These are phyloP conservation scores for Seiridium unicorne DNA, from an alignment of 2,329 filamentous ascomycete genomes.

Conservation along the genomic window DNA sequence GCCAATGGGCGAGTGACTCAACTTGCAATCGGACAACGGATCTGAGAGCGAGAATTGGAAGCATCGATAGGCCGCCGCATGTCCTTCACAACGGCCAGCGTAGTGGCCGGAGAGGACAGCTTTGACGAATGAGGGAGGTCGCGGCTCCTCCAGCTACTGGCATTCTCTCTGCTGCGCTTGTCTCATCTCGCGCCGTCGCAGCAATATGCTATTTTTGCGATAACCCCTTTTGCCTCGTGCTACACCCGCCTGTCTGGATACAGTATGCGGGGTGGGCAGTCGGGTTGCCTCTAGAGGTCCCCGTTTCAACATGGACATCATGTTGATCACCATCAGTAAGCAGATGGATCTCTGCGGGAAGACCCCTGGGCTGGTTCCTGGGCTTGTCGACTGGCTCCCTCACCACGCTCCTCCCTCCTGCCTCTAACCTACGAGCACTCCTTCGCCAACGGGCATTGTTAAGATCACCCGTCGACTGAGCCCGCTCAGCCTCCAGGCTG, in stretches of 20 bases:
- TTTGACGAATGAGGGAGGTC: neutral
- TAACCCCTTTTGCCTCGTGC: neutral
- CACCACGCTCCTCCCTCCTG: neutral
- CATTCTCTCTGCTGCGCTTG: neutral
- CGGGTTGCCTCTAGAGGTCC: no score
- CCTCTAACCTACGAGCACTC: neutral
- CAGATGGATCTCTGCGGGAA: neutral
- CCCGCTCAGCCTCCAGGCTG: conserved; percentile 7
- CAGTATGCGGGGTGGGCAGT: no score
- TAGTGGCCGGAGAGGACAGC: neutral
- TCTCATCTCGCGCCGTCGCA: neutral
- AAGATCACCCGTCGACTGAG: conserved; percentile 1
- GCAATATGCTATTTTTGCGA: conserved; percentile 1
- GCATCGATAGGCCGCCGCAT: neutral
- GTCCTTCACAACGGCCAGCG: neutral
- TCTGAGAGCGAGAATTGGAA: neutral
- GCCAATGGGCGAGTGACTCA: neutral
- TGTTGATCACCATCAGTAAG: neutral
- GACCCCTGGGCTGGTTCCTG: neutral
- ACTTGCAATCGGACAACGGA: neutral
- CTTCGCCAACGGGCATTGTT: neutral
- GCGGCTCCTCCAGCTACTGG: neutral
- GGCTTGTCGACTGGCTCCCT: neutral
- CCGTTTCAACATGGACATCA: no score
- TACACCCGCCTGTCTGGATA: no score